phyloP scores from a whole-genome alignment of 2,329 filamentous ascomycete species.

The Stachybotrys elegans region DNA sequence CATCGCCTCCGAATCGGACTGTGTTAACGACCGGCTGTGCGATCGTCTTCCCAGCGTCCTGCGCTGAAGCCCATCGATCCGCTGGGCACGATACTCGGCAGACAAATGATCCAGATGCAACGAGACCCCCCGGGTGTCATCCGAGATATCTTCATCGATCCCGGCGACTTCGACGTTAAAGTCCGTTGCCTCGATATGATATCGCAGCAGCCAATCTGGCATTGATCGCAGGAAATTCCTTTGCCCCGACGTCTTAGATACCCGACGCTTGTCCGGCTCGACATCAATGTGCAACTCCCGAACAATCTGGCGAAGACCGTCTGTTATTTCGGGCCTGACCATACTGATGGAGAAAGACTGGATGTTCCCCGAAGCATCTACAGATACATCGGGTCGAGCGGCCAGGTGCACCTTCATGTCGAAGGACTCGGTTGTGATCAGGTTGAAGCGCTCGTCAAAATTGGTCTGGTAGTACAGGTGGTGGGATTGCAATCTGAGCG shows the following conservation, averaged over 20 bases:
- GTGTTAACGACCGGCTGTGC: constrained; percentile 64
- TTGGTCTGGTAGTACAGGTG: constrained; percentile 92
- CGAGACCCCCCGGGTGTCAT: constrained; percentile 75
- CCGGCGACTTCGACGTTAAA: constrained; percentile 90
- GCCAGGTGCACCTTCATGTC: constrained; percentile 83
- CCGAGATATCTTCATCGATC: constrained; percentile 76
- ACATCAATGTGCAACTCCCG: constrained; percentile 71
- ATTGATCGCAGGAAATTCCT: constrained; percentile 71
- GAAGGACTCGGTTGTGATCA: constrained; percentile 81
- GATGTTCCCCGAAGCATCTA: constrained; percentile 72
- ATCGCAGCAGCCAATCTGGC: constrained; percentile 79
- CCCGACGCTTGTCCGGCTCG: constrained; percentile 51
- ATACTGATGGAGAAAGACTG: constrained; percentile 87
- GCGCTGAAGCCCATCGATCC: constrained; percentile 58
- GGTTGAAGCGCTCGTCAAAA: constrained; percentile 74
- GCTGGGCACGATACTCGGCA: constrained; percentile 82
- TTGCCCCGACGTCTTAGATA: constrained; percentile 43
- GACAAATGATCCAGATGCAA: constrained; percentile 85
- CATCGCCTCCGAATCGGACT: constrained; percentile 60
- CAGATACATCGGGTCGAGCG: constrained; percentile 79
- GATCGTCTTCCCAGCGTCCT: constrained; percentile 63
- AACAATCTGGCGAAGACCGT: constrained; percentile 87
- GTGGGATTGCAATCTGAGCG: constrained; percentile 78
- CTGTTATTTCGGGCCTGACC: constrained; percentile 85
- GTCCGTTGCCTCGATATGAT: constrained; percentile 80